Base-by-base conservation (phyloP, 2,329 filamentous ascomycete species). In the Microascus cirrosus region DNA sequence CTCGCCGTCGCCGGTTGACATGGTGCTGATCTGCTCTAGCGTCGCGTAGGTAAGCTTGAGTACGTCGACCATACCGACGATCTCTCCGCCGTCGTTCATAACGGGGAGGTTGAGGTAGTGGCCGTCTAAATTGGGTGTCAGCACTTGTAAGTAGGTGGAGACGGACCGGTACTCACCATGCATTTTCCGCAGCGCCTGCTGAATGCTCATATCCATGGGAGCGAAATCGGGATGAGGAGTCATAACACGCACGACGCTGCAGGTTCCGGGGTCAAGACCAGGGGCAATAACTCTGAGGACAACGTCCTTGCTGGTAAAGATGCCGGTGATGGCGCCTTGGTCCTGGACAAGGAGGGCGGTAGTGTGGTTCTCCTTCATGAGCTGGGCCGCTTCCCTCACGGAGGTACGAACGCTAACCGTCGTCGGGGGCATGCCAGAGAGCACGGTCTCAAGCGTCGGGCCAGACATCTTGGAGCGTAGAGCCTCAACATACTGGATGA, bases 351-450 rank as follows among this genome's bases (percentile, higher is more conserved):
- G 77, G 50, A 99, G 87, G 53, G 94, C 94, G 18, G 94, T 99
- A 20, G 94, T 99, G 73, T 95, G 94, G 74, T 99, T 93, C 73
- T 99, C 94, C 77, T 95, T 97, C 94, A 99, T 99, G 71, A 96
- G 74, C 63, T 88, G 83, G 18, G 94, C 94, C 58, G 94, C 94
- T 68, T 99, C 94, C 77, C 90, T 95, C 64, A 99, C 94, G 7
- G 93, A 95, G 5, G 94, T 99, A 62, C 94, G 82, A 32, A 99
- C 94, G 61, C 89, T 96, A 61, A 99, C 94, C 1, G 94, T 97
- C 2, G 89, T 93, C 4, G 94, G 94, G 10, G 94, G 92, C 64
- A 91, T 80, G 60, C 94, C 94, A 66, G 91, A 95, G 62, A 99
- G 76, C 32, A 99, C 94, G 7, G 90, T 90, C 74, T 99, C 94